Conservation (phyloP, 257 asterid species). For the Agastache rugosa region DNA sequence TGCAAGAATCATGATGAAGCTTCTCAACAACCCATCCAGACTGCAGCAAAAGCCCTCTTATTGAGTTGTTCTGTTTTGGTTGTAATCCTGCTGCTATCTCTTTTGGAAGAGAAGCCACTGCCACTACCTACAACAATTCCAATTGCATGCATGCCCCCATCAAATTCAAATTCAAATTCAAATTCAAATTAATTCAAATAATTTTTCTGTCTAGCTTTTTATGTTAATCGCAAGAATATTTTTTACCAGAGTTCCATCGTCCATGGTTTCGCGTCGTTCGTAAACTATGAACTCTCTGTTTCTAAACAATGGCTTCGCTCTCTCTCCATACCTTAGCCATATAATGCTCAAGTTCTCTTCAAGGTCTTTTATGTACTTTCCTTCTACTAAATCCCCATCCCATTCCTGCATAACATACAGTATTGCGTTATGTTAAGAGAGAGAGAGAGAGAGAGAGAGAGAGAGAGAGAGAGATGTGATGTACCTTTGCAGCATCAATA, state of each 20-base stretch:
- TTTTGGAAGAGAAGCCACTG: constrained; percentile 95
- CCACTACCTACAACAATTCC: constrained; percentile 84
- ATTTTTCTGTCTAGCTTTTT: background rate
- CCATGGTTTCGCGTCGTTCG: constrained; percentile 92
- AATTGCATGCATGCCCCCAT: no score
- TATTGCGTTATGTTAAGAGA: background rate
- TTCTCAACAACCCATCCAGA: constrained; percentile 99
- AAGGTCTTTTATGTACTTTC: constrained; percentile 73
- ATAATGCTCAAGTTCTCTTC: constrained; percentile 84
- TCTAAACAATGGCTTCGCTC: constrained; percentile 82
- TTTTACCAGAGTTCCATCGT: constrained; percentile 83
- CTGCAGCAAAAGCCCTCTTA: constrained; percentile 76
- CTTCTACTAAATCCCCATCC: constrained; percentile 86
- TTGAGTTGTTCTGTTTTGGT: constrained; percentile 78
- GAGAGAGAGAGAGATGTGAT: background rate
- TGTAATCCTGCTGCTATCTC: constrained; percentile 91
- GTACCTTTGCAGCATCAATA: constrained; percentile 88
- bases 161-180: no score
- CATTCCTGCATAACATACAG: constrained; percentile 58
- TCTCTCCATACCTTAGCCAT: constrained; percentile 77
- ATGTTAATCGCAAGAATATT: no score
- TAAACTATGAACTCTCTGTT: constrained; percentile 92
- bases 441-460: background rate
- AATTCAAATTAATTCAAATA: no score
- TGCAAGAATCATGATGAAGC: constrained; percentile 80